Conservation (phyloP, 1,284 basidiomycete species). For the Sanghuangporus weigelae region DNA sequence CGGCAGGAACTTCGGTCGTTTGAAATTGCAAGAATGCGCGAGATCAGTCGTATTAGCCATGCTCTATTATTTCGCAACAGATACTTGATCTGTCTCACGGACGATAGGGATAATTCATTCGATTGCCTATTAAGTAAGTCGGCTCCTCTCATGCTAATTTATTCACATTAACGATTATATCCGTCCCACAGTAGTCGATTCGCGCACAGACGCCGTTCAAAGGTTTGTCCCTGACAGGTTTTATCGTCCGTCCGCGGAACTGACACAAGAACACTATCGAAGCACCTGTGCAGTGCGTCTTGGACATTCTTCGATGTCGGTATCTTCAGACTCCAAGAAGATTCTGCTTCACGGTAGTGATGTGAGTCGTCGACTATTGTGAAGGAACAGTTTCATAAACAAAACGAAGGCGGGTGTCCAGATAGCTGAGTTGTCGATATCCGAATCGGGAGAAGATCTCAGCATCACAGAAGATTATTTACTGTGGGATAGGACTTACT, state of each 20-base stretch:
- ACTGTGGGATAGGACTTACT: neutral
- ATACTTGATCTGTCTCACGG: neutral
- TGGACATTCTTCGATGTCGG: neutral
- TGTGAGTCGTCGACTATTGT: neutral
- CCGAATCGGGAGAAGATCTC: neutral
- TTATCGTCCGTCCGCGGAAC: no score
- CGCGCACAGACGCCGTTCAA: neutral
- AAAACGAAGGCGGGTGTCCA: neutral
- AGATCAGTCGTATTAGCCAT: neutral
- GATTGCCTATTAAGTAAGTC: neutral
- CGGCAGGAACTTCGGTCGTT: neutral
- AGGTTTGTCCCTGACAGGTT: neutral
- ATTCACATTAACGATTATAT: neutral
- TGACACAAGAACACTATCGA: neutral
- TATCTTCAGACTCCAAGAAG: neutral
- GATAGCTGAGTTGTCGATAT: neutral
- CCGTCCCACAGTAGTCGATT: neutral
- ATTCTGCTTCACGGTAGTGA: neutral
- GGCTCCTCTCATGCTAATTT: no score
- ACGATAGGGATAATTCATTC: neutral
- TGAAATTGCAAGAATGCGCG: neutral
- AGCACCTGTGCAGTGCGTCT: neutral
- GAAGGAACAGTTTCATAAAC: neutral
- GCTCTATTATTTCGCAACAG: neutral
- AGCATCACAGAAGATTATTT: neutral